A percentile compares a stretch with the other conserved stretches of the same genome.
phyloP scores from a whole-genome alignment of 495 filamentous ascomycete species.

The Evernia prunastri region DNA sequence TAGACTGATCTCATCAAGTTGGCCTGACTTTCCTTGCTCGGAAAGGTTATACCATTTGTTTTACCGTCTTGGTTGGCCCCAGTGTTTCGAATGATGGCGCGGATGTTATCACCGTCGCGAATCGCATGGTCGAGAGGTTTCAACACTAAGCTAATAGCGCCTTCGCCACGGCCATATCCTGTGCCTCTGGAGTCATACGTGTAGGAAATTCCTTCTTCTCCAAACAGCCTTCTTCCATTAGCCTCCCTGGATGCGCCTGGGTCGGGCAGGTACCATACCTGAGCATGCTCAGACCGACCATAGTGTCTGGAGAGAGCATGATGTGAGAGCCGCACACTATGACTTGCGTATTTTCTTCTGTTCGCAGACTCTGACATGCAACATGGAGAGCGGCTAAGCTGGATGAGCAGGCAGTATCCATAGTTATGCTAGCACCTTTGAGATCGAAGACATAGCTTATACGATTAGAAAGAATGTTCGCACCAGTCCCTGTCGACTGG shows the following conservation, averaged over 20 bases:
- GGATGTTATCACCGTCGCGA: constrained; percentile 37
- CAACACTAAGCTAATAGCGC: constrained; percentile 14
- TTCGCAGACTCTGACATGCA: constrained; percentile 38
- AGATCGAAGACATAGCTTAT: constrained; percentile 45
- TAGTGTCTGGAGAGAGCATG: constrained; percentile 21
- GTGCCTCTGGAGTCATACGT: constrained; percentile 37
- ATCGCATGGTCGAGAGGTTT: constrained; percentile 29
- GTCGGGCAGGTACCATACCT: too few relatives aligned
- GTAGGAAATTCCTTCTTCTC: constrained; percentile 27
- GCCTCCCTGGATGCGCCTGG: neutral
- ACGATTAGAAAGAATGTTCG: constrained; percentile 38
- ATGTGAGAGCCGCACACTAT: constrained; percentile 21
- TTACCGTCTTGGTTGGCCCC: constrained; percentile 48
- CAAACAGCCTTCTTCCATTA: neutral
- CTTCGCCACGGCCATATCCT: constrained; percentile 38
- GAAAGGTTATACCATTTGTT: constrained; percentile 39
- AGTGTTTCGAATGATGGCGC: constrained; percentile 28
- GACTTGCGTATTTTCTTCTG: constrained; percentile 36
- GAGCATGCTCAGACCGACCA: neutral
- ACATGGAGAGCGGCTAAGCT: constrained; percentile 39
- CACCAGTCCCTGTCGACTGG: neutral
- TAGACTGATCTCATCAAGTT: constrained; percentile 39
- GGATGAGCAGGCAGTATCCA: constrained; percentile 48
- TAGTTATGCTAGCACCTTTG: constrained; percentile 40
- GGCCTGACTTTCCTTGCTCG: constrained; percentile 36